Conservation (phyloP, 345 rosid genomes). For the Clarkia xantiana region DNA sequence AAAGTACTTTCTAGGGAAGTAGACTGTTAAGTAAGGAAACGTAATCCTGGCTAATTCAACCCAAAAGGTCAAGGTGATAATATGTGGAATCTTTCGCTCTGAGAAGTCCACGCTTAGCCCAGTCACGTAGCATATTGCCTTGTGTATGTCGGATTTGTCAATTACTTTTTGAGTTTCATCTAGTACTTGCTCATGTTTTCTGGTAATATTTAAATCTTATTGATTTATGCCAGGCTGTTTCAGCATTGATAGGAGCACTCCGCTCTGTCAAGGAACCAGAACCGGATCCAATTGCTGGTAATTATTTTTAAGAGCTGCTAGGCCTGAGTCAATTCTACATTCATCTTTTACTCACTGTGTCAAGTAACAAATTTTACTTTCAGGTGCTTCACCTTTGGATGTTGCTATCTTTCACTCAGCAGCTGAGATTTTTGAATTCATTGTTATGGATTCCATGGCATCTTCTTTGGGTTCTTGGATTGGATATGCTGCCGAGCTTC, state of each 20-base stretch:
- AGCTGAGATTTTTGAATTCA: conserved; percentile 87
- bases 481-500: conserved; percentile 73
- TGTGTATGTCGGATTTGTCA: too few species aligned
- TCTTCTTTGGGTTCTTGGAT: conserved; percentile 86
- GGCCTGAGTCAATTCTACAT: conserved; percentile 7
- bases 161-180: too few species aligned
- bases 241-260: conserved; percentile 72
- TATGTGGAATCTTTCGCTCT: too few species aligned
- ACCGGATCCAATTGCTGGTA: conserved; percentile 54
- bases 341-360: conserved; percentile 1
- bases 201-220: conserved; percentile 8
- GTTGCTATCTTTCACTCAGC: conserved; percentile 94
- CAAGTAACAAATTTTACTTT: conserved; percentile 8
- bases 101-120: too few species aligned
- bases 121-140: too few species aligned
- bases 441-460: conserved; percentile 80
- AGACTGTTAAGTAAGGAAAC: too few species aligned
- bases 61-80: too few species aligned
- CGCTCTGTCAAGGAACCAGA: conserved; percentile 72
- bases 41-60: too few species aligned
- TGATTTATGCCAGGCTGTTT: conserved; percentile 35
- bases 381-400: conserved; percentile 82
- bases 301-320: conserved; percentile 3
- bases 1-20: too few species aligned
- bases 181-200: background rate